Conservation (phyloP, 257 asterid species). For the Solanum tacnaense region DNA sequence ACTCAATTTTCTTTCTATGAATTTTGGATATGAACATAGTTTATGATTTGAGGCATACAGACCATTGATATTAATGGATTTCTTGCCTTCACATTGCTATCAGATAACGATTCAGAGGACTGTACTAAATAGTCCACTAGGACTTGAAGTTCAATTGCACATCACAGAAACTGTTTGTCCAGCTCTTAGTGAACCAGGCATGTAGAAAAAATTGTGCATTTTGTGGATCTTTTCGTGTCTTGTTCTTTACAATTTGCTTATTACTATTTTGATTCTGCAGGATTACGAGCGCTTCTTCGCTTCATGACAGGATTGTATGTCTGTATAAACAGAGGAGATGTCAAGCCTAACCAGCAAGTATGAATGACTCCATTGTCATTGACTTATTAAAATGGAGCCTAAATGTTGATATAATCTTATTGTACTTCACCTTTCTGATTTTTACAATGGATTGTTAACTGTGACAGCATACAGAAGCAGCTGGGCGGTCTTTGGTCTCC, state of each 20-base stretch:
- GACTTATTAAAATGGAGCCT: neutral
- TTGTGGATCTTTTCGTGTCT: neutral
- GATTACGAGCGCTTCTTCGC: slow-evolving; percentile 95
- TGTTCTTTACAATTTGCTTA: slow-evolving; percentile 2
- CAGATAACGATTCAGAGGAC: slow-evolving; percentile 98
- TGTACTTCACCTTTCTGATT: neutral
- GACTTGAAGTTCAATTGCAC: slow-evolving; percentile 89
- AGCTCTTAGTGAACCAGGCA: slow-evolving; percentile 97
- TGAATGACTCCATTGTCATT: slow-evolving; percentile 4
- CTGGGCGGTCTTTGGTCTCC: slow-evolving; percentile 89
- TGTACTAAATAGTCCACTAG: slow-evolving; percentile 71
- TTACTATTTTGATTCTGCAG: slow-evolving; percentile 25
- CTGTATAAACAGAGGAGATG: slow-evolving; percentile 94
- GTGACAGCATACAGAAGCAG: slow-evolving; percentile 79
- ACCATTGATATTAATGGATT: neutral
- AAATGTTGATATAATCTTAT: neutral
- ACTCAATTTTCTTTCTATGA: neutral
- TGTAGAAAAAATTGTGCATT: slow-evolving; percentile 15
- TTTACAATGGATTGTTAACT: neutral
- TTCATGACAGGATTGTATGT: slow-evolving; percentile 83
- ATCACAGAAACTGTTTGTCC: slow-evolving; percentile 91
- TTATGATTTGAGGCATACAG: neutral
- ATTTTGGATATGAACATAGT: neutral
- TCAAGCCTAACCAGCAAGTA: slow-evolving; percentile 77
- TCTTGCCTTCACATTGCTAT: slow-evolving; percentile 1